Conservation (phyloP, 176 grass and related monocot genomes). For the Aegilops sharonensis region DNA sequence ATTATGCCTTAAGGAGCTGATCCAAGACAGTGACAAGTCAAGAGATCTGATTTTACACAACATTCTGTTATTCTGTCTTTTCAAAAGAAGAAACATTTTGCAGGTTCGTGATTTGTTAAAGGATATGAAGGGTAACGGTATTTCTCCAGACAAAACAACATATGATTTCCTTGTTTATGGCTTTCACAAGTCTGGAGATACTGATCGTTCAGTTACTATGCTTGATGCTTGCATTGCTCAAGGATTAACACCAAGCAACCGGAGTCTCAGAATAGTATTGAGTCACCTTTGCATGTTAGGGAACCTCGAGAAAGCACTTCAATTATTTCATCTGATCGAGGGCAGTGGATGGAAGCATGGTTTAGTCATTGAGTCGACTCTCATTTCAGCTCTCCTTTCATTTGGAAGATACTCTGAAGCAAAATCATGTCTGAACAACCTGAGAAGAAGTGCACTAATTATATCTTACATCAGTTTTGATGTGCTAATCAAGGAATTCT, state of each 20-base stretch:
- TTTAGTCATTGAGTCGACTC: constrained; percentile 46
- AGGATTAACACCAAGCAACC: constrained; percentile 68
- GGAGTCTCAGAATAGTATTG: constrained; percentile 82
- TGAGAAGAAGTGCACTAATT: constrained; percentile 42
- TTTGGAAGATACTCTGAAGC: constrained; percentile 63
- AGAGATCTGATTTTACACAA: constrained; percentile 60
- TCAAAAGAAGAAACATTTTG: constrained; percentile 47
- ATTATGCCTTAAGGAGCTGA: constrained; percentile 50
- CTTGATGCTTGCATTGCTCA: constrained; percentile 64
- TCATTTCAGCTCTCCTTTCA: constrained; percentile 55
- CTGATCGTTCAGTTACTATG: constrained; percentile 45
- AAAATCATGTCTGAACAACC: constrained; percentile 45
- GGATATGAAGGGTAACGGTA: constrained; percentile 51
- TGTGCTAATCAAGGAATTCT: constrained; percentile 62
- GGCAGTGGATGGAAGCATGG: constrained; percentile 61
- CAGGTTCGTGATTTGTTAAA: constrained; percentile 58
- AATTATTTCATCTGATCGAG: constrained; percentile 62
- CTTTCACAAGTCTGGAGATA: constrained; percentile 75
- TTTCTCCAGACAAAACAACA: constrained; percentile 62
- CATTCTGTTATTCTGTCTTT: constrained; percentile 81
- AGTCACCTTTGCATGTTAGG: constrained; percentile 56
- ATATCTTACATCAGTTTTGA: constrained; percentile 42
- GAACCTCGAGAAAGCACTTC: constrained; percentile 65
- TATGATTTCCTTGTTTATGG: constrained; percentile 89
- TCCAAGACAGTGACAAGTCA: constrained; percentile 41